Percentiles rank a stretch among this genome's conserved stretches.
These are phyloP conservation scores for Platismatia glauca DNA, from an alignment of 495 filamentous ascomycete species.

Conservation along the genomic window DNA sequence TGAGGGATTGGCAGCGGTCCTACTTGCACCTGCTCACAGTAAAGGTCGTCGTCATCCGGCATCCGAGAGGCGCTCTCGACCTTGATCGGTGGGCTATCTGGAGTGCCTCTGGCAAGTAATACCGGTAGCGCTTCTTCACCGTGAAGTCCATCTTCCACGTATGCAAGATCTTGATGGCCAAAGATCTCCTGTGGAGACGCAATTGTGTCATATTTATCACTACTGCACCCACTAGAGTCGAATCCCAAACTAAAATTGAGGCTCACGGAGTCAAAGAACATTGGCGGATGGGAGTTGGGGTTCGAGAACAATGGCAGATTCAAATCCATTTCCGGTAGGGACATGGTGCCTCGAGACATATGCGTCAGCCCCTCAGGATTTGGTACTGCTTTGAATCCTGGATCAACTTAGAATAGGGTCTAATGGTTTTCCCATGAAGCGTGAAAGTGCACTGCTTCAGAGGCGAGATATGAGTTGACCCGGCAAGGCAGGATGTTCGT, in stretches of 20 bases:
- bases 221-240: conserved; percentile 3
- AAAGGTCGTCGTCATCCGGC: not conserved
- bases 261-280: conserved; percentile 9
- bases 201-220: not conserved
- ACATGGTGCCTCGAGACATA: not conserved
- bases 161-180: conserved; percentile 11
- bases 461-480: not conserved
- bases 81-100: conserved; percentile 10
- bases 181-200: conserved; percentile 19
- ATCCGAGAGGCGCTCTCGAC: conserved; percentile 7
- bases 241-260: conserved; percentile 14
- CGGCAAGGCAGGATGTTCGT: not conserved
- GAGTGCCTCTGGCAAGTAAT: not conserved
- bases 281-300: not conserved
- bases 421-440: not conserved
- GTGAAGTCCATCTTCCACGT: not conserved
- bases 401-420: not conserved
- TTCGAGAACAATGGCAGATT: conserved; percentile 4
- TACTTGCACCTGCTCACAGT: not conserved
- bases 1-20: not conserved
- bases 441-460: not conserved
- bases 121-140: not conserved
- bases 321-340: conserved; percentile 5
- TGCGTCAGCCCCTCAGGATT: not conserved
- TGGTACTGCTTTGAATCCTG: not conserved